Conservation (phyloP, 106 monocot genomes). For the Dioscorea alata region DNA sequence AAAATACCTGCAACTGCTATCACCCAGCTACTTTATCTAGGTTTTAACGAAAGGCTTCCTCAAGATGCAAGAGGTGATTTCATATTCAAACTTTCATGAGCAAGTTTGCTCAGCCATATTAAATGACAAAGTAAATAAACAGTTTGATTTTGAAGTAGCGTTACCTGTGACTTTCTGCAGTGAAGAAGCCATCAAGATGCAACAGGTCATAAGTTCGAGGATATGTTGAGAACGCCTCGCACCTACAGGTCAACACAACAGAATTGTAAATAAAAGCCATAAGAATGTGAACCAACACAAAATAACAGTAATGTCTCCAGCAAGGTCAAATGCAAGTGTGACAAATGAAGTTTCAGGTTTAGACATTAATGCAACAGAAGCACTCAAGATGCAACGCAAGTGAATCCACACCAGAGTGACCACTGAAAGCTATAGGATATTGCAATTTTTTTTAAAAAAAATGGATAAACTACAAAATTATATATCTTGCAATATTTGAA, state of each 20-base stretch:
- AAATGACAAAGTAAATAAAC: neutral
- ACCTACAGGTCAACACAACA: slow-evolving; percentile 24
- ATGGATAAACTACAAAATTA: too few relatives aligned
- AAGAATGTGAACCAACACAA: neutral
- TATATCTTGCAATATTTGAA: too few relatives aligned
- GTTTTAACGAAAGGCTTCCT: too few relatives aligned
- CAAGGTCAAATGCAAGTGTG: too few relatives aligned
- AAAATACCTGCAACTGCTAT: too few relatives aligned
- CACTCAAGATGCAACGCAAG: neutral
- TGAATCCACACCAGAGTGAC: too few relatives aligned
- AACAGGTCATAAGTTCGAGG: slow-evolving; percentile 70
- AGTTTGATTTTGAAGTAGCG: neutral
- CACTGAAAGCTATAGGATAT: too few relatives aligned
- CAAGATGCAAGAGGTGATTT: too few relatives aligned
- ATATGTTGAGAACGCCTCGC: slow-evolving; percentile 68
- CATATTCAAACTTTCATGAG: too few relatives aligned
- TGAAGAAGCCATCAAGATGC: slow-evolving; percentile 65
- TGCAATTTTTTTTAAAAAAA: too few relatives aligned
- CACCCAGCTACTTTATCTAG: too few relatives aligned
- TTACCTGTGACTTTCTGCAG: slow-evolving; percentile 61
- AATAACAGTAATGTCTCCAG: neutral
- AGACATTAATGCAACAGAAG: neutral
- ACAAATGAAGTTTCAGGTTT: neutral
- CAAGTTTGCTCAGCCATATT: too few relatives aligned
- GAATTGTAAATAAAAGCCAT: neutral